phyloP scores from a whole-genome alignment of 345 rosid species.

The Pelargonium nanum region DNA sequence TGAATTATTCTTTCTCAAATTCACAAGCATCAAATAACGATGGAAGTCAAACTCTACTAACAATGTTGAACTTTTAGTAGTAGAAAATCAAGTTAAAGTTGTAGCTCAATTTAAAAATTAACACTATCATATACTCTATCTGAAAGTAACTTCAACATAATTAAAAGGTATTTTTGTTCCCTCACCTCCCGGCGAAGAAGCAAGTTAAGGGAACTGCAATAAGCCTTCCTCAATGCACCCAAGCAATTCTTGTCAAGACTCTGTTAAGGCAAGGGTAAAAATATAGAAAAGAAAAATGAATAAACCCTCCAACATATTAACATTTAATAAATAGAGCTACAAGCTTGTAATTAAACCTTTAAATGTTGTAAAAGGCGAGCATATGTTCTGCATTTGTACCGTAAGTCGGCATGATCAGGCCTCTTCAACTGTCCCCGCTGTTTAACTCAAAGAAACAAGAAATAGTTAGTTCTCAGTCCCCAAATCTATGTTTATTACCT shows the following conservation, averaged over 20 bases:
- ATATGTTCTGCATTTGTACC: slow-evolving; percentile 98
- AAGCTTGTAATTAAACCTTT: slow-evolving; percentile 38
- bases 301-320: not conserved
- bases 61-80: too few relatives aligned
- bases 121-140: not conserved
- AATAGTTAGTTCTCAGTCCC: slow-evolving; percentile 8
- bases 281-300: slow-evolving; percentile 11
- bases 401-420: slow-evolving; percentile 98
- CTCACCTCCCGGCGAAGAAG: slow-evolving; percentile 98
- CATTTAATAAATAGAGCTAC: not conserved
- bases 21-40: too few relatives aligned
- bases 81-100: too few relatives aligned
- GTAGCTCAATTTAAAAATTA: not conserved
- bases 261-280: slow-evolving; percentile 29
- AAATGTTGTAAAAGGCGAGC: slow-evolving; percentile 98
- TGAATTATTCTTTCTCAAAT: too few relatives aligned
- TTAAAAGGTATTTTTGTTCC: slow-evolving; percentile 11
- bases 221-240: slow-evolving; percentile 89
- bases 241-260: slow-evolving; percentile 86
- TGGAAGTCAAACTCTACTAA: slow-evolving; percentile 7
- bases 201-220: slow-evolving; percentile 89
- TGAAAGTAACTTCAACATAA: not conserved
- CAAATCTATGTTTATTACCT: slow-evolving; percentile 4
- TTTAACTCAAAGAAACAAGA: slow-evolving; percentile 18
- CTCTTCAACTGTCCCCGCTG: slow-evolving; percentile 98